A percentile compares a stretch with the other conserved stretches of the same genome.
phyloP scores from a whole-genome alignment of 129 eudicot genomes.

The Arctium minus region DNA sequence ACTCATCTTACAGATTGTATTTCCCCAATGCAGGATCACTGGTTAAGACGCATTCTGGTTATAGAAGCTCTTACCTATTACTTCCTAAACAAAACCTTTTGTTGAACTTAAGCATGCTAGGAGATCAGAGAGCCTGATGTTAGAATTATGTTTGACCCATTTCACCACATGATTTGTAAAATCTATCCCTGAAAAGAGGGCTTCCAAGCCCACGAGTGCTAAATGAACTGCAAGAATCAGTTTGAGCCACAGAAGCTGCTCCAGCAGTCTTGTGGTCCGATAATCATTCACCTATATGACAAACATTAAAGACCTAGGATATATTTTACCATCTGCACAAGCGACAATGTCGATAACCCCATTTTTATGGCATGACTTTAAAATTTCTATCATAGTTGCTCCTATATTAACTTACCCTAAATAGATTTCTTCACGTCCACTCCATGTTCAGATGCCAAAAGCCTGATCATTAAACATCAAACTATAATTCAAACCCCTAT shows the following conservation, averaged over 20 bases:
- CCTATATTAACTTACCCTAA: not conserved
- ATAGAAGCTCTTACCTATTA: not conserved
- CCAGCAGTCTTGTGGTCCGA: not conserved
- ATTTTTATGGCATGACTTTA: not conserved
- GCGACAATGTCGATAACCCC: not conserved
- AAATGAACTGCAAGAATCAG: not conserved
- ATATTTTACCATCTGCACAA: not conserved
- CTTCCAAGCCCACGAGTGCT: constrained; percentile 4
- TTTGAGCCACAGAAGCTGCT: not conserved
- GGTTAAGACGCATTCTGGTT: not conserved
- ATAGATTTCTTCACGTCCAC: constrained; percentile 4
- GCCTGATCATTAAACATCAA: not conserved
- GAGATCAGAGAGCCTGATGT: not conserved
- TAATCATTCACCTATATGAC: not conserved
- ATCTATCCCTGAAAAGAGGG: not conserved
- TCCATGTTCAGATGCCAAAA: constrained; percentile 8
- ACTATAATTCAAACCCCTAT: constrained; percentile 1
- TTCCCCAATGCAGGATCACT: not conserved
- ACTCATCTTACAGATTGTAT: not conserved
- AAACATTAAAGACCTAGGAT: not conserved
- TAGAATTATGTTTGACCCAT: not conserved
- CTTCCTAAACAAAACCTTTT: not conserved
- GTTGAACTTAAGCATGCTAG: not conserved
- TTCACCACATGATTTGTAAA: not conserved
- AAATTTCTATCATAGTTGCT: not conserved